Conservation (phyloP, 306 rosid species). For the Prunus campanulata region DNA sequence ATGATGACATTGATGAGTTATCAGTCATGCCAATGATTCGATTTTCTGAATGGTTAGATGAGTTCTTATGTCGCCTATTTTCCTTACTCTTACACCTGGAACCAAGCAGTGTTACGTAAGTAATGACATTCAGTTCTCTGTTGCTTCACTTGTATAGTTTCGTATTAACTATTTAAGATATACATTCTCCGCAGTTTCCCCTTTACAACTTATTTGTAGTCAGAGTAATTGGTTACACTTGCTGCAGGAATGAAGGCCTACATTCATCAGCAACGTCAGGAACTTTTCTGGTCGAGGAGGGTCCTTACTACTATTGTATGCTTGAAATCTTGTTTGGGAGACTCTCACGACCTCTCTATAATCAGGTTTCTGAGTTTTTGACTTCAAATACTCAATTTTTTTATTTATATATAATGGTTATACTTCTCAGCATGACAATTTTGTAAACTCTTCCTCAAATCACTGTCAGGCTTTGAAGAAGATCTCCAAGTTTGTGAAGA, state of each 20-base stretch:
- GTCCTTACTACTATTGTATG: constrained; percentile 94
- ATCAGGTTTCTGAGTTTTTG: constrained; percentile 60
- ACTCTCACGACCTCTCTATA: constrained; percentile 72
- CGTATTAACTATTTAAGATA: constrained; percentile 11
- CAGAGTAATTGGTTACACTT: constrained; percentile 37
- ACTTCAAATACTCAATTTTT: constrained; percentile 11
- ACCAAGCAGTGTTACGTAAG: constrained; percentile 92
- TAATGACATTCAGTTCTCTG: constrained; percentile 20
- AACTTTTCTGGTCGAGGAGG: constrained; percentile 95
- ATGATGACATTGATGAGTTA: constrained; percentile 65
- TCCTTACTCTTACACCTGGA: constrained; percentile 91
- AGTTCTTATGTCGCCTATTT: constrained; percentile 94
- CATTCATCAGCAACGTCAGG: constrained; percentile 86
- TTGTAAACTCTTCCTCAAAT: constrained; percentile 26
- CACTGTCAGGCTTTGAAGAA: constrained; percentile 79
- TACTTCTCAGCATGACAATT: constrained; percentile 14
- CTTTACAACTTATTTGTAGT: constrained; percentile 4
- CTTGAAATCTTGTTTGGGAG: constrained; percentile 93
- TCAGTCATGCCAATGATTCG: constrained; percentile 80
- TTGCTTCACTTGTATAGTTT: constrained; percentile 8
- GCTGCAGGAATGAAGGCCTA: constrained; percentile 82
- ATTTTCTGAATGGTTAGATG: constrained; percentile 98
- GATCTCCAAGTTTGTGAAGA: constrained; percentile 89
- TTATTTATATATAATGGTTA: background rate
- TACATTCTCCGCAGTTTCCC: background rate